These are phyloP conservation scores for Verticillium albo-atrum DNA, from an alignment of 2,329 filamentous ascomycete genomes.

Conservation along the genomic window DNA sequence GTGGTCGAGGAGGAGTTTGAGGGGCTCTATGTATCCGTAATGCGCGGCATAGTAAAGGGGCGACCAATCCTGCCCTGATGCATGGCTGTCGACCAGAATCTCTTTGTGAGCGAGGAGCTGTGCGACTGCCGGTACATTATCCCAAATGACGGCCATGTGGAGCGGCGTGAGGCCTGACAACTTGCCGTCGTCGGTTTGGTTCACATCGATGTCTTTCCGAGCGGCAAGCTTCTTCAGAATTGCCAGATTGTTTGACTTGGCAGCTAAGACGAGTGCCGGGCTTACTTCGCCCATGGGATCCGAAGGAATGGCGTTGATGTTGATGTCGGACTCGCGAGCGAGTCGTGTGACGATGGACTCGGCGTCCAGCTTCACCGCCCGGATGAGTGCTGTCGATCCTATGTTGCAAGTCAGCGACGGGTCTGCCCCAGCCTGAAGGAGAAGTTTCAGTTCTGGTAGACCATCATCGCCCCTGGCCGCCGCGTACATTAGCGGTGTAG, in stretches of 20 bases:
- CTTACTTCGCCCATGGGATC: background rate
- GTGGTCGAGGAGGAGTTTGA: background rate
- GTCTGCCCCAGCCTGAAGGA: background rate
- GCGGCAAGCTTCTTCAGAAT: conserved; percentile 1
- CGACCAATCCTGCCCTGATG: background rate
- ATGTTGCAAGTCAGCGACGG: background rate
- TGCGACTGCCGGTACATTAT: background rate
- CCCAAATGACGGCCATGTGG: background rate
- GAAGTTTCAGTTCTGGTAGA: background rate
- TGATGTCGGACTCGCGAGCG: background rate
- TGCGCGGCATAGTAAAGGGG: background rate
- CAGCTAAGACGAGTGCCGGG: background rate
- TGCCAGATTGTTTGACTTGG: background rate
- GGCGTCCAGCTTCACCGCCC: background rate
- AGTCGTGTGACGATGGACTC: background rate
- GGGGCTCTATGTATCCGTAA: background rate
- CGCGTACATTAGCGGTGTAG: conserved; percentile 1
- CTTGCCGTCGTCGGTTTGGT: background rate
- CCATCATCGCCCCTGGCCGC: background rate
- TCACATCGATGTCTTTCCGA: conserved; percentile 1
- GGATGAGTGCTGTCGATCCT: background rate
- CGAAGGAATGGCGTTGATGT: background rate
- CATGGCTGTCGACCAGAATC: background rate
- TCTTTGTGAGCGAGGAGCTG: background rate
- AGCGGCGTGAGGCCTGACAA: background rate